Evolutionary conservation across 495 filamentous ascomycete genomes (phyloP).

Genomic region (Talaromyces ruber): DNA sequence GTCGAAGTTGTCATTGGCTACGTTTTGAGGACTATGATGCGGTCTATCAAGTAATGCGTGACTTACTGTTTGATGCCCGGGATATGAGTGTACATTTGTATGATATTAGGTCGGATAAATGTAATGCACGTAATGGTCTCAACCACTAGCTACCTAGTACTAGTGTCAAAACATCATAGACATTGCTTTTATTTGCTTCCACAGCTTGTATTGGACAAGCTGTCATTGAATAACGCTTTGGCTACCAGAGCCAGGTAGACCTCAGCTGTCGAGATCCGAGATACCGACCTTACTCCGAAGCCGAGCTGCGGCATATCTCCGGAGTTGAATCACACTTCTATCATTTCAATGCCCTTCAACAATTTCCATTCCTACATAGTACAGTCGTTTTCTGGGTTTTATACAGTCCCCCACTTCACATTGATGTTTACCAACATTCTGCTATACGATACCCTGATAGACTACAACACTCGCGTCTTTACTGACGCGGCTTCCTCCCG

Average conservation of each 20-base stretch:
- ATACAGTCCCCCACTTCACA: background rate
- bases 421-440: background rate
- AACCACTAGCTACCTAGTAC: no score
- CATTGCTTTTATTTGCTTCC: no score
- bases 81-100: background rate
- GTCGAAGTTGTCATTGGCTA: conserved; percentile 36
- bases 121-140: background rate
- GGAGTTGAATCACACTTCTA: background rate
- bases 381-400: background rate
- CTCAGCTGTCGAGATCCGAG: no score
- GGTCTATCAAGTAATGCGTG: background rate
- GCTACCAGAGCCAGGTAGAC: no score
- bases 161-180: no score
- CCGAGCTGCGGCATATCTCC: background rate
- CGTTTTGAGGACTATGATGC: conserved; percentile 13
- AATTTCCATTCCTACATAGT: background rate
- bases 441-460: background rate
- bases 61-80: background rate
- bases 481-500: background rate
- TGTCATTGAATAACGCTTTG: no score
- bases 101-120: background rate
- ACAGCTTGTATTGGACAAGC: no score
- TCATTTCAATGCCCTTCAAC: background rate
- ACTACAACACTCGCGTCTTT: background rate
- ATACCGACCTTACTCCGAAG: background rate